Conservation (phyloP, 73 alveolate genomes). For the Paramecium sonneborni region DNA sequence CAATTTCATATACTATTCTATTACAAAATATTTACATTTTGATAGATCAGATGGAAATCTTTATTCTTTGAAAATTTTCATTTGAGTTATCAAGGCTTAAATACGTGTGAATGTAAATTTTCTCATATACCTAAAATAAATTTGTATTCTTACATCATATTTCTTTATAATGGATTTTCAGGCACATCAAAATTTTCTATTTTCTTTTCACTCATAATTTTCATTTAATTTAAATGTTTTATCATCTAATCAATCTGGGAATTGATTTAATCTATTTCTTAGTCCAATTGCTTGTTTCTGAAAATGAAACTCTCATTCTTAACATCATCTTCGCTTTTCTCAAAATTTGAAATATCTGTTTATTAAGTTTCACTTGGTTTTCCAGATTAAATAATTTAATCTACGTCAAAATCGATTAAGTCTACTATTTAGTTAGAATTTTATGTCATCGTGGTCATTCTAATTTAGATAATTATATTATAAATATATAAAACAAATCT, state of each 20-base stretch:
- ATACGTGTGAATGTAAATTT: background rate
- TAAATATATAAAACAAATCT: background rate
- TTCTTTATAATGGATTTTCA: background rate
- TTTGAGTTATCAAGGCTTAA: background rate
- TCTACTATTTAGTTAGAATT: background rate
- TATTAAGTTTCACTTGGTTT: background rate
- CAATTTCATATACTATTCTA: background rate
- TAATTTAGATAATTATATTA: background rate
- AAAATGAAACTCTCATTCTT: background rate
- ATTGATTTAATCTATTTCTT: background rate
- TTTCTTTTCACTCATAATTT: background rate
- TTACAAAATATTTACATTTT: background rate
- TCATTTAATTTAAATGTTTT: background rate
- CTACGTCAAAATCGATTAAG: background rate
- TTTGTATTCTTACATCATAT: background rate
- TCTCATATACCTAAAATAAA: background rate
- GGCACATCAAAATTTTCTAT: background rate
- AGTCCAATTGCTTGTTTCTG: background rate
- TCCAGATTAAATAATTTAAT: background rate
- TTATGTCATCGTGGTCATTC: too few species aligned
- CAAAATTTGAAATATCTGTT: background rate
- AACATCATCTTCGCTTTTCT: background rate
- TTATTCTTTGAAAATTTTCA: background rate
- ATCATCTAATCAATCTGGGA: background rate
- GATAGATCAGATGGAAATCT: background rate